Base-by-base conservation (phyloP, 2,329 filamentous ascomycete genomes). In the Apiospora saccharicola region DNA sequence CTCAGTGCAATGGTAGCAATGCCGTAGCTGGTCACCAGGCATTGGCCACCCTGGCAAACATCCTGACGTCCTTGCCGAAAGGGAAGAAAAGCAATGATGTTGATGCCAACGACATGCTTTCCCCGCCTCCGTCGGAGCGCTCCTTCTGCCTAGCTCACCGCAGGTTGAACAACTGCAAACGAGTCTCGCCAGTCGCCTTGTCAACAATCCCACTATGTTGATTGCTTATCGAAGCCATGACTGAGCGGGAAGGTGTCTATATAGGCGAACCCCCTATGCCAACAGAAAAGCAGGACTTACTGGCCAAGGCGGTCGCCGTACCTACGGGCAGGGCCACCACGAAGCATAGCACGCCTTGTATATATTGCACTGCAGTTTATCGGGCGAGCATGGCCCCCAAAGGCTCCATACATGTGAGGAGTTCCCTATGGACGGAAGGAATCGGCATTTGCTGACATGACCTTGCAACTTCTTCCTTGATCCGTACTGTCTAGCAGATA, bases 401-500 rank as follows among this genome's bases (percentile, higher is more conserved):
- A n/a, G 8, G 30, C 10, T 13, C 57, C 34, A 41, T n/a, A 64
- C 57, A 6, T n/a, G 57, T 24, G 13, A 64, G 30, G n/a, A 14
- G 19, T 41, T 41, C 30, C 13, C 19, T 22, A 13, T 61, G 22
- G 34, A 61, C 53, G 53, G 53, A 64, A 64, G 57, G 30, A 64
- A 41, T 34, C 34, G 57, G 57, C 57, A 64, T n/a, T 41, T 64
- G 34, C 57, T 64, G 57, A 41, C 57, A 64, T 41, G 57, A 13
- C 34, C 22, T 64, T 64, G 57, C 57, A 41, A 64, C 34, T 64
- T 64, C 57, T 41, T 22, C 16, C 57, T 19, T 41, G 57, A 64
- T 64, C 30, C 34, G 57, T 64, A 41, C 57, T 41, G 57, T 41
- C 57, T 64, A 64, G 57, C 57, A 64, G 34, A 64, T 64, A 64